A percentile compares a stretch with the other conserved stretches of the same genome.
Conservation (phyloP, 768 basidiomycete genomes). For the Hygrocybe punicea region DNA sequence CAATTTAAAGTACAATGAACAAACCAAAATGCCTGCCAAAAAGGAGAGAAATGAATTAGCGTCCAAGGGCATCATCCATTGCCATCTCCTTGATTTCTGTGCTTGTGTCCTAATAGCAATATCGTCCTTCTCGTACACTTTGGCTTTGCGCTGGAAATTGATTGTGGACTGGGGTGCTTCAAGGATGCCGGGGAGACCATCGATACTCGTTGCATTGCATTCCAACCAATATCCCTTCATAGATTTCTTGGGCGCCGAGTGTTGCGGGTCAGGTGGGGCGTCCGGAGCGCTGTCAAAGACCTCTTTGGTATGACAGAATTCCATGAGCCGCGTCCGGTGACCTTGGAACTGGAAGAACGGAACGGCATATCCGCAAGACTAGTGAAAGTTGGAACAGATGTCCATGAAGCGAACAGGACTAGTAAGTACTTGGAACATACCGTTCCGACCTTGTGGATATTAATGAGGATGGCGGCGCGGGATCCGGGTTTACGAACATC, state of each 20-base stretch:
- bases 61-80: not conserved
- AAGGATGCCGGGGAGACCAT: conserved; percentile 52
- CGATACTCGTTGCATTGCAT: conserved; percentile 50
- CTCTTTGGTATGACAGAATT: conserved; percentile 47
- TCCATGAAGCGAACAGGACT: not conserved
- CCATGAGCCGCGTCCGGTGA: conserved; percentile 52
- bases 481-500: conserved; percentile 52
- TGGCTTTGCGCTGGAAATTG: not conserved
- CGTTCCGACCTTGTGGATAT: conserved; percentile 55
- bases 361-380: conserved; percentile 68
- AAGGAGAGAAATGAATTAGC: not conserved
- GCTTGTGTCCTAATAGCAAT: not conserved
- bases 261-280: conserved; percentile 3
- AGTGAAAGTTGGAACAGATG: not conserved
- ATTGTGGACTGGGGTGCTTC: conserved; percentile 22
- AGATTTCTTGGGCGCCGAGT: conserved; percentile 35
- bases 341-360: conserved; percentile 57
- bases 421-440: conserved; percentile 12
- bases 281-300: conserved; percentile 32
- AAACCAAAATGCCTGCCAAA: not conserved
- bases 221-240: conserved; percentile 54
- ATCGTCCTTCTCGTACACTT: not conserved
- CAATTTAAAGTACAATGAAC: not conserved
- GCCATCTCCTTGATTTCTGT: not conserved
- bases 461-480: conserved; percentile 56